Conservation (phyloP, 2,329 filamentous ascomycete genomes). For the Xylariaceae sp. region DNA sequence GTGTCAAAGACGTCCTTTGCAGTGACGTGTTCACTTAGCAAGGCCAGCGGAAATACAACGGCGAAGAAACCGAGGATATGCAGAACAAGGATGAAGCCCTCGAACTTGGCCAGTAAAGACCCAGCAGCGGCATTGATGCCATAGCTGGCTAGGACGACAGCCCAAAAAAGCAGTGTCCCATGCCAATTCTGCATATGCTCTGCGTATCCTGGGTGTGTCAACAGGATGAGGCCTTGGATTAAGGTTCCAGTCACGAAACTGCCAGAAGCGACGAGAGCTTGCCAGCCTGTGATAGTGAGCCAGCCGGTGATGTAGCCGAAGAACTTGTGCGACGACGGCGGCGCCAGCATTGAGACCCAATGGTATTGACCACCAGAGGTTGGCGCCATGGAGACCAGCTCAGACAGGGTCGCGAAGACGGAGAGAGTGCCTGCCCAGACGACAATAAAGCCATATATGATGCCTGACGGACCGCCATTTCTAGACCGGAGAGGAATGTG, state of each 20-base stretch:
- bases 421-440: conserved; percentile 47
- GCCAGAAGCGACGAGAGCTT: conserved; percentile 16
- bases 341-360: conserved; percentile 26
- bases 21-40: conserved; percentile 25
- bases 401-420: conserved; percentile 42
- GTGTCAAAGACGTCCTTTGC: conserved; percentile 29
- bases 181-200: conserved; percentile 18
- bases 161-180: conserved; percentile 27
- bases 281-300: conserved; percentile 21
- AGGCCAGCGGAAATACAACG: conserved; percentile 35
- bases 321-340: conserved; percentile 15
- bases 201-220: conserved; percentile 19
- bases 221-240: conserved; percentile 20
- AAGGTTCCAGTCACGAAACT: conserved; percentile 17
- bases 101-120: conserved; percentile 34
- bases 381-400: conserved; percentile 41
- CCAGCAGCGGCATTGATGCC: conserved; percentile 33
- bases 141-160: conserved; percentile 39
- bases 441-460: conserved; percentile 50
- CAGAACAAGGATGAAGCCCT: conserved; percentile 38
- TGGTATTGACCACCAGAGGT: conserved; percentile 23
- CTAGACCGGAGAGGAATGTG: conserved; percentile 16
- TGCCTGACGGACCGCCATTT: conserved; percentile 37
- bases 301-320: conserved; percentile 23
- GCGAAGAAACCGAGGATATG: conserved; percentile 45